These are phyloP conservation scores for Microthyrium microscopicum DNA, from an alignment of 2,329 filamentous ascomycete species.

Conservation along the genomic window DNA sequence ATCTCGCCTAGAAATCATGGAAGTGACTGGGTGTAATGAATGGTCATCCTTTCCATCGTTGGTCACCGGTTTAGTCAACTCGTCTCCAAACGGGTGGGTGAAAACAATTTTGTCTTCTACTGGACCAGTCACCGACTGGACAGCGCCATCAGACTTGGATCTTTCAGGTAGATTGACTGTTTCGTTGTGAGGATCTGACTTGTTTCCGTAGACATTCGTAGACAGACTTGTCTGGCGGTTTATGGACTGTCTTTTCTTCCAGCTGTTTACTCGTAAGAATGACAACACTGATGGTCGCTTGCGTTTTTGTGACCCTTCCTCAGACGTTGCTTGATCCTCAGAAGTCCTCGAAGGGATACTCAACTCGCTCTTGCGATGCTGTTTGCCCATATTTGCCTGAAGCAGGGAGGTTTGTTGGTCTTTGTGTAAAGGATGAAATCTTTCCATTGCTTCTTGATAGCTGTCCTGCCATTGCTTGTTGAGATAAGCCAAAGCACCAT, in stretches of 20 bases:
- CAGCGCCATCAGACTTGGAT: conserved; percentile 3
- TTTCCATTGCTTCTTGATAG: conserved; percentile 5
- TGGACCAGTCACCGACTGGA: neutral
- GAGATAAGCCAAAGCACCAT: conserved; percentile 27
- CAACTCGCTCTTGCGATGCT: neutral
- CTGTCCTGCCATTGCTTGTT: conserved; percentile 10
- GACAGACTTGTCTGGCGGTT: too few species aligned
- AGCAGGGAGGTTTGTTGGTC: conserved; percentile 1
- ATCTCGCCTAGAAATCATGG: conserved; percentile 7
- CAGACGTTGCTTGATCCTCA: neutral
- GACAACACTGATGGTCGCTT: neutral
- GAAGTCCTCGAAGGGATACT: conserved; percentile 2
- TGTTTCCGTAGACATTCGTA: conserved; percentile 3
- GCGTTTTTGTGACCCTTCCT: neutral
- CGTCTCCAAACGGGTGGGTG: neutral
- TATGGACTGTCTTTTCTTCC: too few species aligned
- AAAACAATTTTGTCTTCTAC: too few species aligned
- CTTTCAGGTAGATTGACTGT: too few species aligned
- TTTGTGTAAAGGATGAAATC: neutral
- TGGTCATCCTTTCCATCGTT: neutral
- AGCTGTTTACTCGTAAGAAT: too few species aligned
- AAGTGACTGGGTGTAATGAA: conserved; percentile 1
- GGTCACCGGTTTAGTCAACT: neutral
- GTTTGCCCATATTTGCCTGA: neutral
- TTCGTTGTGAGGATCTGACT: too few species aligned